Conservation (phyloP, 1,284 basidiomycete species). For the Mixia osmundae region DNA sequence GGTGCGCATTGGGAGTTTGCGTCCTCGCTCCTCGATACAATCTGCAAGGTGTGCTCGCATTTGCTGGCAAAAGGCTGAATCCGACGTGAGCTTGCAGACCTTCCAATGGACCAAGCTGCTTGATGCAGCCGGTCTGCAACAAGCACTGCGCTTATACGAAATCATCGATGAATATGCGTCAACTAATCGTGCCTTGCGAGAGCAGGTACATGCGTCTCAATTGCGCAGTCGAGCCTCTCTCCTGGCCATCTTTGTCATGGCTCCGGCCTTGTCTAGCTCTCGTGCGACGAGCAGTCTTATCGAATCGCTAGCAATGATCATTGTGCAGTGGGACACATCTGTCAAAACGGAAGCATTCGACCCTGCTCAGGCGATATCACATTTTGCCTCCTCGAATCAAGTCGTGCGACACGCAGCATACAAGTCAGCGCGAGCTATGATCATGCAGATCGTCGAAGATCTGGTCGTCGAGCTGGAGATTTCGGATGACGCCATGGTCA, state of each 20-base stretch:
- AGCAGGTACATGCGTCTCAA: too few relatives aligned
- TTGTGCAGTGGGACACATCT: too few relatives aligned
- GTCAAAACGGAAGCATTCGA: too few relatives aligned
- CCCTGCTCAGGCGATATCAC: too few relatives aligned
- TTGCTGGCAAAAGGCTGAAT: background rate
- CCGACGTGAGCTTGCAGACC: conserved; percentile 28
- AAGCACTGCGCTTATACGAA: conserved; percentile 21
- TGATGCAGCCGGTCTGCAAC: conserved; percentile 38
- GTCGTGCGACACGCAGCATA: background rate
- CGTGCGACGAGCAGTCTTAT: too few relatives aligned
- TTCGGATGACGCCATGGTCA: too few relatives aligned
- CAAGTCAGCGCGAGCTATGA: background rate
- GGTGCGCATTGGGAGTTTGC: conserved; percentile 83
- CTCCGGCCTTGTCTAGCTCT: too few relatives aligned
- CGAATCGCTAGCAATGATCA: too few relatives aligned
- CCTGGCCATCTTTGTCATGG: too few relatives aligned
- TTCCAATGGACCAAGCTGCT: conserved; percentile 36
- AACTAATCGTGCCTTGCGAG: too few relatives aligned
- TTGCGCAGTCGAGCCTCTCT: too few relatives aligned
- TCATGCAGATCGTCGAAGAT: conserved; percentile 4
- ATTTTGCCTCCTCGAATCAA: too few relatives aligned
- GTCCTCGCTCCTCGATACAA: conserved; percentile 69
- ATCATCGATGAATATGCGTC: background rate
- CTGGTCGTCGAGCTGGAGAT: conserved; percentile 3
- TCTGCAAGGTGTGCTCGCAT: conserved; percentile 40